Evolutionary conservation across 1,284 basidiomycete genomes (phyloP).

Genomic region (Coniferiporia weirii): DNA sequence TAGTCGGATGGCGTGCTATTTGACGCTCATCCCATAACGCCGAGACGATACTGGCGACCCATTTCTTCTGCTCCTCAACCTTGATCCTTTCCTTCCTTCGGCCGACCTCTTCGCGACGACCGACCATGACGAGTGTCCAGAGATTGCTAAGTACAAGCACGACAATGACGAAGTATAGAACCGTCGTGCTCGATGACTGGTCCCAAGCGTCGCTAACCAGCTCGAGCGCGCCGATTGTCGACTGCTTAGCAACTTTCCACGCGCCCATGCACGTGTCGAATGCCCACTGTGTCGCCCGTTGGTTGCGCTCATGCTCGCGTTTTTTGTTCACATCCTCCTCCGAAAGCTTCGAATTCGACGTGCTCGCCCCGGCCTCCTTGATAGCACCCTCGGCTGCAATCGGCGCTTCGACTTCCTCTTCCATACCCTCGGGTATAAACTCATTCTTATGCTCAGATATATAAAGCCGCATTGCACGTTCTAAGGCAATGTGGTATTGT

Average conservation of each 20-base stretch:
- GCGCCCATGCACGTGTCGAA: constrained; percentile 79
- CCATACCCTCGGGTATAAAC: constrained; percentile 82
- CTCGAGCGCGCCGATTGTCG: constrained; percentile 64
- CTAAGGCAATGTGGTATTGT: constrained; percentile 80
- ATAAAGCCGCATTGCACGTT: constrained; percentile 81
- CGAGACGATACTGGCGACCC: constrained; percentile 64
- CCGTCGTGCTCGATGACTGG: constrained; percentile 59
- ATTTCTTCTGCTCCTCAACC: constrained; percentile 64
- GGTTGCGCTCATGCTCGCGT: constrained; percentile 62
- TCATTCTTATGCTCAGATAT: constrained; percentile 86
- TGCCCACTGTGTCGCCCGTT: constrained; percentile 76
- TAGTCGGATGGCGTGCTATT: constrained; percentile 32
- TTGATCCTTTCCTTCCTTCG: constrained; percentile 50
- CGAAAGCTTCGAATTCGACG: constrained; percentile 16
- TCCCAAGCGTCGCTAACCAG: constrained; percentile 73
- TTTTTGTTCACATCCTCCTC: constrained; percentile 37
- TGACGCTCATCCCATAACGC: constrained; percentile 66
- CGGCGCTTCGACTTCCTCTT: constrained; percentile 36
- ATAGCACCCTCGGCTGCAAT: constrained; percentile 16
- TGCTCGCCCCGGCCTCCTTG: constrained; percentile 11
- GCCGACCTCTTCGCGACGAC: constrained; percentile 48
- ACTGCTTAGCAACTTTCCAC: constrained; percentile 60
- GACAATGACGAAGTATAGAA: constrained; percentile 69
- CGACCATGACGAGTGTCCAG: constrained; percentile 61
- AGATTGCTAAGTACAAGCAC: constrained; percentile 72